Evolutionary conservation across 169 alveolate genomes (phyloP).

Genomic region (Plasmodium billcollinsi): DNA sequence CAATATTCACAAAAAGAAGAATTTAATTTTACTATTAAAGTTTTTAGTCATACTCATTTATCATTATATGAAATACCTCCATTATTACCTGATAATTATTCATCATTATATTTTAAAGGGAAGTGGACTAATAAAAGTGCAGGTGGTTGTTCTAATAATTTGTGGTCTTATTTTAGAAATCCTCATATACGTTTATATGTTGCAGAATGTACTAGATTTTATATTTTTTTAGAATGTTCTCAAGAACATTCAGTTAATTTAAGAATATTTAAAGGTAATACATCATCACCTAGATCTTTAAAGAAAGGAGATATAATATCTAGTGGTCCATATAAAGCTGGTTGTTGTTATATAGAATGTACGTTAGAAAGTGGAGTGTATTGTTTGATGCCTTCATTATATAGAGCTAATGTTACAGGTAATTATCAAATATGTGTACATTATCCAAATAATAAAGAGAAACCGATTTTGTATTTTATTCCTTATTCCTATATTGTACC

Average conservation of each 20-base stretch:
- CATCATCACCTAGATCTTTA: slow-evolving; percentile 85
- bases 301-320: slow-evolving; percentile 83
- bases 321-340: slow-evolving; percentile 85
- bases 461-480: slow-evolving; percentile 63
- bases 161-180: slow-evolving; percentile 84
- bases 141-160: slow-evolving; percentile 88
- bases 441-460: slow-evolving; percentile 51
- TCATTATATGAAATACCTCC: slow-evolving; percentile 79
- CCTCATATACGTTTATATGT: slow-evolving; percentile 86
- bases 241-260: slow-evolving; percentile 86
- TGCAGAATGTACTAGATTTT: slow-evolving; percentile 77
- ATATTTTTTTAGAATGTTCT: slow-evolving; percentile 83
- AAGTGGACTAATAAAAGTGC: slow-evolving; percentile 80
- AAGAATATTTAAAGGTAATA: slow-evolving; percentile 82
- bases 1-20: slow-evolving; percentile 82
- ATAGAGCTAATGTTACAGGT: slow-evolving; percentile 55
- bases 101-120: slow-evolving; percentile 76
- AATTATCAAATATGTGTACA: slow-evolving; percentile 74
- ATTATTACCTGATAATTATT: slow-evolving; percentile 62
- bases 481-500: slow-evolving; percentile 70
- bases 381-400: slow-evolving; percentile 82
- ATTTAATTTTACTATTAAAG: slow-evolving; percentile 79
- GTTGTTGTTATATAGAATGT: slow-evolving; percentile 83
- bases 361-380: slow-evolving; percentile 77
- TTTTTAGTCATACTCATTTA: slow-evolving; percentile 77